Base-by-base conservation (phyloP, 495 filamentous ascomycete genomes). In the Penicillium maclennaniae region DNA sequence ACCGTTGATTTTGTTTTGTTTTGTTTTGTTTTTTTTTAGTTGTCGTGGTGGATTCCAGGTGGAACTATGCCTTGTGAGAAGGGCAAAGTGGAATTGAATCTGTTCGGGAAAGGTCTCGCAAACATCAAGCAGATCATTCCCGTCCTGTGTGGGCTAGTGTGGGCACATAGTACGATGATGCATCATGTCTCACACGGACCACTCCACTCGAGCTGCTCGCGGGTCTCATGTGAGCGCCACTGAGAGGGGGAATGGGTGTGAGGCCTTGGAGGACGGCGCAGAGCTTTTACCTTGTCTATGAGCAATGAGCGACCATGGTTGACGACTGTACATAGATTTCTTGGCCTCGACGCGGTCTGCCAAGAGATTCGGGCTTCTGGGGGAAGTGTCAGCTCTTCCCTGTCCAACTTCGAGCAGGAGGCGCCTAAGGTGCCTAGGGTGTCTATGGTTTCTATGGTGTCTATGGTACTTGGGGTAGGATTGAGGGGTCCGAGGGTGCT, bases 331-430 rank as follows among this genome's bases (percentile, higher is more conserved):
- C 1, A 21, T 36, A 25, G 23, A 40, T 48, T 49, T 55, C 61
- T 64, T 56, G 36, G 52, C 55, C 43, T 55, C 58, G 52, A 56
- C 58, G 58, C 61, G 55, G 55, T 58, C 61, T 50, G 53, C 53
- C 48, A 48, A 56, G 52, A 40, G 10, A 40, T 40, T n/a, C 9
- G 38, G 16, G 47, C 14, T 49, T 27, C 47, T 36, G 31, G 31
- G 31, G 31, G 31, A 34, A 34, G 9, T 12, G 31, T 34, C 14
- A 34, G 31, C 31, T 34, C 15, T 34, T 12, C 7, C 0, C 4
- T 34, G 10, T 34, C 14, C 31, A 14, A 12, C 14, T 12, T 34
- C 3, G 9, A 4, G n/a, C n/a, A n/a, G n/a, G n/a, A n/a, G n/a
- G n/a, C n/a, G n/a, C 9, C 14, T 1, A 3, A 34, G 3, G 27